Evolutionary conservation across 2,329 filamentous ascomycete genomes (phyloP).

Genomic region (Ophiosphaerella herpotricha): DNA sequence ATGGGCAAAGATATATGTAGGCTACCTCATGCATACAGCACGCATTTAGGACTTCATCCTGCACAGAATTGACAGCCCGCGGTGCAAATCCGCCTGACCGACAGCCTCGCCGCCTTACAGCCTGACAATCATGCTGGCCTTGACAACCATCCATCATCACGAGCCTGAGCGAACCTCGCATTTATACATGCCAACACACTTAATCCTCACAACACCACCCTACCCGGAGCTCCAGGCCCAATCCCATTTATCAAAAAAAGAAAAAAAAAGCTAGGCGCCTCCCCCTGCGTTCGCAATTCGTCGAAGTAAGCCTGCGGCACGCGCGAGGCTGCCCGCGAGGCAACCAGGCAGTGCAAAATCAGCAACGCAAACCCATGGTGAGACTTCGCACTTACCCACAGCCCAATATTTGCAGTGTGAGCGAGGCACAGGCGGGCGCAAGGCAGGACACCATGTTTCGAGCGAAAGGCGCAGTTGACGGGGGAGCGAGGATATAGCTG

Average conservation of each 20-base stretch:
- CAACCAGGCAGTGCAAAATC: background rate
- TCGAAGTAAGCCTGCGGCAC: background rate
- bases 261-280: background rate
- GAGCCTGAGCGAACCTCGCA: background rate
- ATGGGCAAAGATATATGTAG: too few relatives aligned
- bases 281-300: background rate
- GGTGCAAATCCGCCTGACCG: too few relatives aligned
- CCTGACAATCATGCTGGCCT: too few relatives aligned
- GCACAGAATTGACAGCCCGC: too few relatives aligned
- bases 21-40: too few relatives aligned
- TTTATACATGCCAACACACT: background rate
- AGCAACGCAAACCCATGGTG: background rate
- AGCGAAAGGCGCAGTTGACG: background rate
- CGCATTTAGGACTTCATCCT: too few relatives aligned
- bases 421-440: background rate
- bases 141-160: too few relatives aligned
- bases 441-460: background rate
- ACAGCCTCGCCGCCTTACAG: background rate
- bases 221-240: background rate
- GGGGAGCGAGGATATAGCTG: too few relatives aligned
- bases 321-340: background rate
- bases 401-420: background rate
- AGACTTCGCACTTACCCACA: background rate
- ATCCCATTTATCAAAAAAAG: background rate
- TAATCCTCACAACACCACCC: too few relatives aligned